Percentiles rank a stretch among this genome's conserved stretches.
Conservation (phyloP, 768 basidiomycete genomes). For the Lentinula boryana region DNA sequence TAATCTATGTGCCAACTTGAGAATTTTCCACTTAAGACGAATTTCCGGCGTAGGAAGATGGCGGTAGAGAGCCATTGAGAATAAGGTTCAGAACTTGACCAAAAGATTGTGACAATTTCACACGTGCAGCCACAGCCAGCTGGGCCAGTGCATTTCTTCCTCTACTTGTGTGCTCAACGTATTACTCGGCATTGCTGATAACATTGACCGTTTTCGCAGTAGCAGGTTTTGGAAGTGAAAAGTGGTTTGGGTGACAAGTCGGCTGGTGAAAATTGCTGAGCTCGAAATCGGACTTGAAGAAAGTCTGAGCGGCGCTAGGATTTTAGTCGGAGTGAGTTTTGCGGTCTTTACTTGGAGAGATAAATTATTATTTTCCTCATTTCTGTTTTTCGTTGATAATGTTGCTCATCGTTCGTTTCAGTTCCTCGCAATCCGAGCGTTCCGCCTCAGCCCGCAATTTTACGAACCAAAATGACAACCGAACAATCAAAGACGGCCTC, state of each 20-base stretch:
- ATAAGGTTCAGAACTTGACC: neutral
- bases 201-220: neutral
- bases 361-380: neutral
- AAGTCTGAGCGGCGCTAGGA: slow-evolving; percentile 7
- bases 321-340: slow-evolving; percentile 3
- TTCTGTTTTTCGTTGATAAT: neutral
- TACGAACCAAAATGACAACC: neutral
- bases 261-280: slow-evolving; percentile 5
- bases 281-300: slow-evolving; percentile 5
- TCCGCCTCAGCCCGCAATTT: neutral
- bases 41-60: neutral
- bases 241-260: neutral
- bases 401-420: neutral
- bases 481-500: slow-evolving; percentile 2
- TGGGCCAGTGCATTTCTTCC: neutral
- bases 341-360: neutral
- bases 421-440: neutral
- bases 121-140: neutral
- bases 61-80: neutral
- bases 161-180: neutral
- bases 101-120: neutral
- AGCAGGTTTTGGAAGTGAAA: slow-evolving; percentile 4
- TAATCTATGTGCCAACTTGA: neutral
- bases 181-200: neutral
- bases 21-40: neutral